Evolutionary conservation across 345 rosid genomes (phyloP).

Genomic region (Linum tenue): DNA sequence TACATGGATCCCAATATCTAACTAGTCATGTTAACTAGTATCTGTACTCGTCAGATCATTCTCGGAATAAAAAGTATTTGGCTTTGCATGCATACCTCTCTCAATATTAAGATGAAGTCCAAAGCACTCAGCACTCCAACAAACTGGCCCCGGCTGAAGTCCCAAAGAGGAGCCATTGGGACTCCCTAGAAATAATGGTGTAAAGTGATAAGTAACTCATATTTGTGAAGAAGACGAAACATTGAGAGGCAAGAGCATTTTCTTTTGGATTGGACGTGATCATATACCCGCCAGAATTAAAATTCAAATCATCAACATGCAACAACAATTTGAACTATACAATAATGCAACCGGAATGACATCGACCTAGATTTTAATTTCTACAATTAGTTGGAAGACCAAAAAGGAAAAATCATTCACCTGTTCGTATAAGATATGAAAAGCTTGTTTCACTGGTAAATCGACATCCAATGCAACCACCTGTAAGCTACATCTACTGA

Average conservation of each 20-base stretch:
- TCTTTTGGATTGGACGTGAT: not conserved
- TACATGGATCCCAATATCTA: not conserved
- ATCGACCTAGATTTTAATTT: not conserved
- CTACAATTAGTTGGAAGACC: not conserved
- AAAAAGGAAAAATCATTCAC: slow-evolving; percentile 1
- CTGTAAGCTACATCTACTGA: slow-evolving; percentile 13
- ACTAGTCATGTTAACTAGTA: not conserved
- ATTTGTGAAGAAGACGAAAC: not conserved
- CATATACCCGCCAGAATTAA: not conserved
- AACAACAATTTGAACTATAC: not conserved
- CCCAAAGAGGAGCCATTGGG: slow-evolving; percentile 30
- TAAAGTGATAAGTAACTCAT: slow-evolving; percentile 19
- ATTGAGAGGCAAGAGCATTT: too few species aligned
- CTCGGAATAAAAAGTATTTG: not conserved
- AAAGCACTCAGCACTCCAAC: slow-evolving; percentile 27
- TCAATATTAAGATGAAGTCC: slow-evolving; percentile 27
- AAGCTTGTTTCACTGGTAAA: slow-evolving; percentile 21
- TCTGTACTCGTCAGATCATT: not conserved
- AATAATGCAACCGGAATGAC: not conserved
- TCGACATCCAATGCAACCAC: slow-evolving; percentile 29
- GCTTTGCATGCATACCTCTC: slow-evolving; percentile 20
- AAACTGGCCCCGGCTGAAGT: slow-evolving; percentile 21
- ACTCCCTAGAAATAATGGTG: slow-evolving; percentile 27
- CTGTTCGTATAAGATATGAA: slow-evolving; percentile 25
- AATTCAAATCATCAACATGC: not conserved